phyloP scores from a whole-genome alignment of 2,329 filamentous ascomycete genomes.

The Paecilomyces fulvus region DNA sequence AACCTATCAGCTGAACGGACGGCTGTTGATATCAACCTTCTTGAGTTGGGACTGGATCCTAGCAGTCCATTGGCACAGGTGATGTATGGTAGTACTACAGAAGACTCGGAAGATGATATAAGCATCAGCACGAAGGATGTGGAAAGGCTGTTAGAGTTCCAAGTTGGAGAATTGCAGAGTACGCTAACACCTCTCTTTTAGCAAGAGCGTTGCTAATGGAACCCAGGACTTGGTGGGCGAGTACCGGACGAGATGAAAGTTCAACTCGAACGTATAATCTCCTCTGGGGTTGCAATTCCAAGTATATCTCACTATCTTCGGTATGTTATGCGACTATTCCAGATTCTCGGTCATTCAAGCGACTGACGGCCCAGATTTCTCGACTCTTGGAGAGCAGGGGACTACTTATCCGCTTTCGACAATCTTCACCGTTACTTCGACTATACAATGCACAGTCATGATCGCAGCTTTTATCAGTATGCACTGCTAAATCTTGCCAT shows the following conservation, averaged over 20 bases:
- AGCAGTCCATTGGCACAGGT: conserved; percentile 41
- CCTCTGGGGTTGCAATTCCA: conserved; percentile 59
- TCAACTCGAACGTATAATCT: conserved; percentile 62
- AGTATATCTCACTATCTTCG: conserved; percentile 68
- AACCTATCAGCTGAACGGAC: conserved; percentile 38
- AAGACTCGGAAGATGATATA: conserved; percentile 31
- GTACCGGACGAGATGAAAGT: conserved; percentile 65
- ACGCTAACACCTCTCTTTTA: conserved; percentile 18
- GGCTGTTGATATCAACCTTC: conserved; percentile 56
- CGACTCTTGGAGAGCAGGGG: conserved; percentile 83
- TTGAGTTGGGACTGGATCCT: conserved; percentile 48
- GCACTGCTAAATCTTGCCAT: conserved; percentile 89
- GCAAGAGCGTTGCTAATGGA: conserved; percentile 13
- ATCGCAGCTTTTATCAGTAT: conserved; percentile 86
- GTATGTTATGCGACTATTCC: conserved; percentile 29
- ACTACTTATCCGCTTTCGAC: conserved; percentile 85
- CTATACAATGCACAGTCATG: conserved; percentile 80
- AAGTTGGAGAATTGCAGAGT: conserved; percentile 82
- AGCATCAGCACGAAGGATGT: conserved; percentile 68
- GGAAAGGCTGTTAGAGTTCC: conserved; percentile 74
- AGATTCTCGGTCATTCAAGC: background rate
- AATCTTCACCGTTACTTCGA: conserved; percentile 92
- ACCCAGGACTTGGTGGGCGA: conserved; percentile 62
- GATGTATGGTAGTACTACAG: conserved; percentile 42
- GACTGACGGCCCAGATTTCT: conserved; percentile 55